Conservation (phyloP, 306 rosid genomes). For the Astragalus glycyphyllos region DNA sequence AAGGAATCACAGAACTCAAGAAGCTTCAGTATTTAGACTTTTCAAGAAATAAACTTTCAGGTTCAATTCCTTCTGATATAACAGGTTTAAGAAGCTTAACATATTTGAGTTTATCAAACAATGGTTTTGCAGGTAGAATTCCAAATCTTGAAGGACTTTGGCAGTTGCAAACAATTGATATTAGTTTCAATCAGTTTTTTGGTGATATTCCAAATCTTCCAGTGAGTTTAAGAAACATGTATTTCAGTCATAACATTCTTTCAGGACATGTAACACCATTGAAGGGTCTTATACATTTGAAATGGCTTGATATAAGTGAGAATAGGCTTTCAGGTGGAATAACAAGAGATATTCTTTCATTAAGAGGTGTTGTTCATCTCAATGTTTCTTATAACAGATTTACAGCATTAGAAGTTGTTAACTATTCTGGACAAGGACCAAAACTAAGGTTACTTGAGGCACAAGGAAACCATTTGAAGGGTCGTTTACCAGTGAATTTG, state of each 20-base stretch:
- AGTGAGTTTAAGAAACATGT: conserved; percentile 40
- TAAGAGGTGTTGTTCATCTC: conserved; percentile 37
- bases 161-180: conserved; percentile 47
- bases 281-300: conserved; percentile 30
- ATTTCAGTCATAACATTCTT: conserved; percentile 43
- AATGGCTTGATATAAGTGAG: conserved; percentile 49
- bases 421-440: conserved; percentile 21
- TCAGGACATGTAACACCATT: conserved; percentile 45
- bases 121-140: conserved; percentile 48
- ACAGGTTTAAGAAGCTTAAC: conserved; percentile 47
- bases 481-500: conserved; percentile 56
- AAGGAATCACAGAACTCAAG: conserved; percentile 35
- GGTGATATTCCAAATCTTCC: conserved; percentile 52
- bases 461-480: conserved; percentile 46
- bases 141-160: conserved; percentile 53
- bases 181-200: conserved; percentile 49
- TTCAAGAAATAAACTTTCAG: conserved; percentile 48
- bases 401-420: conserved; percentile 34
- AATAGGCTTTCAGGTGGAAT: conserved; percentile 51
- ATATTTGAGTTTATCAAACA: conserved; percentile 49
- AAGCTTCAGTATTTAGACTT: conserved; percentile 45
- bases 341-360: conserved; percentile 38
- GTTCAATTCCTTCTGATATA: conserved; percentile 41
- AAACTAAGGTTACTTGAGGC: conserved; percentile 53
- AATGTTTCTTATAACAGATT: conserved; percentile 55